Base-by-base conservation (phyloP, 768 basidiomycete species). In the Amanita polypyramis region DNA sequence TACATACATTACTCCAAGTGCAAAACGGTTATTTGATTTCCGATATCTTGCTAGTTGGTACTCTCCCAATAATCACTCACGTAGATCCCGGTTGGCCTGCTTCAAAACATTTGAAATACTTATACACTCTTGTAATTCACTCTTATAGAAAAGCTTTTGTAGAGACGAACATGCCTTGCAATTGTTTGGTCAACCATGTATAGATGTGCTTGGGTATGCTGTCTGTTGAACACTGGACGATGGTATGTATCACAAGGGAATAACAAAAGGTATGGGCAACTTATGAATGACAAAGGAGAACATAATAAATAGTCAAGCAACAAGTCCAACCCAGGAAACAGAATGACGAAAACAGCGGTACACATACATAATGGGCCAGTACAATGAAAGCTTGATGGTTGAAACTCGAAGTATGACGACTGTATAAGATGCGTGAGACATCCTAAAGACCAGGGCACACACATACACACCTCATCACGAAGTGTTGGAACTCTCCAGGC, bases 401-500 rank as follows among this genome's bases (percentile, higher is more conserved):
- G 19, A 40, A 47, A 43, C 42, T 43, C 38, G 33, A 51, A 43
- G 45, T 43, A 55, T n/a, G 53, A 41, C 35, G 39, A 40, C 19
- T 23, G 38, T 12, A 14, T 9, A 7, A 21, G 39, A 21, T 12
- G n/a, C 20, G 21, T 39, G 14, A 4, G 39, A 6, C 12, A 29
- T 23, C 8, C 6, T 27, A 27, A 7, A 7, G 3, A 27, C 7
- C 3, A 27, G 25, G 7, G 25, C 25, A 27, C 25, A n/a, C n/a
- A n/a, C n/a, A 23, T 34, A 45, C 53, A 32, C 37, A 33, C 47
- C 9, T 41, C 11, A 23, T 42, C 21, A 42, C 38, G 38, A 42
- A 23, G 19, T 25, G 27, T 12, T 58, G 23, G 71, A 74, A 58
- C 80, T 90, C 69, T 96, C 93, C 53, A 96, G 65, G 27, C 93